Evolutionary conservation across 1,284 basidiomycete species (phyloP).

Genomic region (Cystobasidium pallidum): DNA sequence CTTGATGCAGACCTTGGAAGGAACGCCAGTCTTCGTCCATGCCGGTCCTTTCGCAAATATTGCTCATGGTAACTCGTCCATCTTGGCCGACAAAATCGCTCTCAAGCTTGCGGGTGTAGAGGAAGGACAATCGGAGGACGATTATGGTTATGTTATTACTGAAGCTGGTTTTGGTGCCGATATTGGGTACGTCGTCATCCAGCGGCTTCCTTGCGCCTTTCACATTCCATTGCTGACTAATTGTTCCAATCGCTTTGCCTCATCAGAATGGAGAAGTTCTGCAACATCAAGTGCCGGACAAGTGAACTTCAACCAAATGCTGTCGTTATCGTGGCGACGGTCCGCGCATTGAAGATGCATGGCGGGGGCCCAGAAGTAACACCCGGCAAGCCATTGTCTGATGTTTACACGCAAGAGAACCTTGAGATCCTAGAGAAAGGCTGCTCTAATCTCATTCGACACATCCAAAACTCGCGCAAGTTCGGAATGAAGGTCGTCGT

Average conservation of each 20-base stretch:
- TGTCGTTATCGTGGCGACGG: constrained; percentile 93
- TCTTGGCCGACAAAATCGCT: constrained; percentile 92
- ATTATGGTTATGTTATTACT: constrained; percentile 92
- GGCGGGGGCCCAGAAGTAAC: constrained; percentile 96
- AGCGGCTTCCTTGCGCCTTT: too few species aligned
- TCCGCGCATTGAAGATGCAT: constrained; percentile 98
- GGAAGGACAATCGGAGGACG: constrained; percentile 77
- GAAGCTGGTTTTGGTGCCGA: constrained; percentile 99
- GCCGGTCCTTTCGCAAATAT: constrained; percentile 99
- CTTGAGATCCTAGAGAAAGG: constrained; percentile 87
- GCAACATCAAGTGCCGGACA: constrained; percentile 98
- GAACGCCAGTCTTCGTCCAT: constrained; percentile 98
- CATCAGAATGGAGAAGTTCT: constrained; percentile 71
- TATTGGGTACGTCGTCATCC: constrained; percentile 67
- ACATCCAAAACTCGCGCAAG: constrained; percentile 94
- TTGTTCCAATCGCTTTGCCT: not conserved
- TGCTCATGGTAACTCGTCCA: constrained; percentile 98
- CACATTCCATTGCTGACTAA: too few species aligned
- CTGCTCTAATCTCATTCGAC: constrained; percentile 88
- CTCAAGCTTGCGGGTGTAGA: constrained; percentile 97
- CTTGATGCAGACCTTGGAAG: constrained; percentile 98
- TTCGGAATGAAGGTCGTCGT: constrained; percentile 97
- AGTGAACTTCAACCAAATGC: constrained; percentile 93
- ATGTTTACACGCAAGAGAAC: constrained; percentile 93
- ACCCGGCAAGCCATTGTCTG: constrained; percentile 90